These are phyloP conservation scores for Saturnispora galanensis DNA, from an alignment of 805 yeast species.

Conservation along the genomic window DNA sequence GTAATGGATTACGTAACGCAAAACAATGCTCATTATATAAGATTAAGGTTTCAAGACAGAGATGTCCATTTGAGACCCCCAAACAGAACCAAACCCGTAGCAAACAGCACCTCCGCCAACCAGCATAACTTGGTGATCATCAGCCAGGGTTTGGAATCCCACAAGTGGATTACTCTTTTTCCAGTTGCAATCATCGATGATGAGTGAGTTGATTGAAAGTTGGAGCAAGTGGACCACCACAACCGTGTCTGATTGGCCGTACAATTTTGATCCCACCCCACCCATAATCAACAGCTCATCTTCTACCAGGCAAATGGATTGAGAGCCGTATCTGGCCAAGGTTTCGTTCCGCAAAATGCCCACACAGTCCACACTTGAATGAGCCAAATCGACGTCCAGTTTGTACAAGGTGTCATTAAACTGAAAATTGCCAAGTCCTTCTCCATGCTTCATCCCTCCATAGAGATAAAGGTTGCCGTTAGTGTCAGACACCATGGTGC, in stretches of 20 bases:
- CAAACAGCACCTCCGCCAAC: slow-evolving; percentile 76
- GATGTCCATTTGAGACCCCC: slow-evolving; percentile 24
- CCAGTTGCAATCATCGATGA: slow-evolving; percentile 32
- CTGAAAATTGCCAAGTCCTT: slow-evolving; percentile 14
- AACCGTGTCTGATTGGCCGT: slow-evolving; percentile 28
- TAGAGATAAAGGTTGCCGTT: slow-evolving; percentile 30
- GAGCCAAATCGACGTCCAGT: slow-evolving; percentile 20
- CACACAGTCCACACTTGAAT: slow-evolving; percentile 15
- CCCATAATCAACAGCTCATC: slow-evolving; percentile 13
- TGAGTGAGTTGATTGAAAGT: slow-evolving; percentile 18
- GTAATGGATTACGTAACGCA: too few relatives aligned
- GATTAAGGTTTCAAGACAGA: neutral
- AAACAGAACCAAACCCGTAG: slow-evolving; percentile 63
- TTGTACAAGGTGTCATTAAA: slow-evolving; percentile 26
- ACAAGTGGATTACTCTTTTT: slow-evolving; percentile 36
- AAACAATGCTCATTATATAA: too few relatives aligned
- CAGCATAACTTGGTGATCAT: slow-evolving; percentile 14
- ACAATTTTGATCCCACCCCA: slow-evolving; percentile 23
- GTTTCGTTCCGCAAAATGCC: slow-evolving; percentile 21
- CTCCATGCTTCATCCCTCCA: slow-evolving; percentile 34
- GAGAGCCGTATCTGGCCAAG: slow-evolving; percentile 39
- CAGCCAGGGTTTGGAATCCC: slow-evolving; percentile 35
- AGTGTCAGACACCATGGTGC: slow-evolving; percentile 1
- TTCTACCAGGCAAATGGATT: neutral
- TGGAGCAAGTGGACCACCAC: slow-evolving; percentile 25